These are phyloP conservation scores for Vigna hirtella DNA, from an alignment of 306 rosid species.

Conservation along the genomic window DNA sequence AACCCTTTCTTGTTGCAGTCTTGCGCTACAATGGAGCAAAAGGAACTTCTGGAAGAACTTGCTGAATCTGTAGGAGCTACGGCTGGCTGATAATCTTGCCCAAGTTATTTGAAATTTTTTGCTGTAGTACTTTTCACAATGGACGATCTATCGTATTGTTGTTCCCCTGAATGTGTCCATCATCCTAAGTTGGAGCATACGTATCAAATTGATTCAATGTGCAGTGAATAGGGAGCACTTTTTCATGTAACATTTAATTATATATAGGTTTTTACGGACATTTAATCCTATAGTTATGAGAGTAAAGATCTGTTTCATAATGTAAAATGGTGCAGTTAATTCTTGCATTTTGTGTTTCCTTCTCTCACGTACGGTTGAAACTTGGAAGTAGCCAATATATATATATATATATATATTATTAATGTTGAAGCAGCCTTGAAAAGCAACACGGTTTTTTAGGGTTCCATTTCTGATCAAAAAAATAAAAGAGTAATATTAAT, in stretches of 20 bases:
- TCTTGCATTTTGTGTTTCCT: slow-evolving; percentile 18
- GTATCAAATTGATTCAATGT: slow-evolving; percentile 27
- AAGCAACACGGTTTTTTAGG: background rate
- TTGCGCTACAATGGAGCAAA: slow-evolving; percentile 79
- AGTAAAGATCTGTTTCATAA: slow-evolving; percentile 24
- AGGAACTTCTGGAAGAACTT: slow-evolving; percentile 93
- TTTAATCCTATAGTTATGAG: background rate
- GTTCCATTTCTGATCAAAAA: background rate
- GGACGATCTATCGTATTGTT: slow-evolving; percentile 33
- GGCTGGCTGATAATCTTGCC: slow-evolving; percentile 54
- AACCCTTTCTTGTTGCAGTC: slow-evolving; percentile 60
- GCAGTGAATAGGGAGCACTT: slow-evolving; percentile 36
- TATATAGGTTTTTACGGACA: background rate
- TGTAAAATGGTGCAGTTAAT: slow-evolving; percentile 40
- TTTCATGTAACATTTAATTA: slow-evolving; percentile 27
- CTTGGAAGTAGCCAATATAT: background rate
- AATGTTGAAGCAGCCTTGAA: background rate
- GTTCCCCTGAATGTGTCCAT: slow-evolving; percentile 30
- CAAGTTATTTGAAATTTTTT: slow-evolving; percentile 22
- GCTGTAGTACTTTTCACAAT: slow-evolving; percentile 27
- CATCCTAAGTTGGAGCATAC: slow-evolving; percentile 11
- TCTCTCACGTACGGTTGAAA: background rate
- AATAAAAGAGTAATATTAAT: background rate
- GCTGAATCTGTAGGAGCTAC: slow-evolving; percentile 73
- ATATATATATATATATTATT: background rate